Evolutionary conservation across 768 basidiomycete genomes (phyloP), one percentile per base, ranked within the genome.

Genomic region (Termitomyces sp.): DNA sequence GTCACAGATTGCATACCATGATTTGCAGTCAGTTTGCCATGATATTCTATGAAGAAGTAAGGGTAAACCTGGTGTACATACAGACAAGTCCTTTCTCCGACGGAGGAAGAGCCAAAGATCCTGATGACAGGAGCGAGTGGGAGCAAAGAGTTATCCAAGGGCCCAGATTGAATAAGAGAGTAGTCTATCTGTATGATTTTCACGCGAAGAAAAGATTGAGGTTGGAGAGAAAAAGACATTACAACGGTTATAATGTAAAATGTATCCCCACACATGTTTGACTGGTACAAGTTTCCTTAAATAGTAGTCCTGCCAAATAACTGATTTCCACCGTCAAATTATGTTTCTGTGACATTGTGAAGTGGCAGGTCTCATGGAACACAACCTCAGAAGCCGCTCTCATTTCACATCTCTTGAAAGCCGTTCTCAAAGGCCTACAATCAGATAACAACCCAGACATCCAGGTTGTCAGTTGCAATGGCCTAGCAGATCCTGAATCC

Each of bases 31-130:
- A 95, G 70, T 32, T 79, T 79, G 1, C 84, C 89, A 22, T 70
- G 64, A 73, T 96, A 99, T 63, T 93, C 88, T 47, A 96, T 80
- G 69, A 83, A 96, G 70, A 95, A 86, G 72, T 99, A 99, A 0
- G 96, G 95, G 72, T 89, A 96, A 32, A 90, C 89, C 75, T 94
- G 92, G 69, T 97, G 95, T 42, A 98, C 76, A 75, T 97, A 88
- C 14, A 95, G 80, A 67, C 94, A 95, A 20, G 92, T 82, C 66
- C 85, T 88, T 69, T 84, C 76, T 14, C 92, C 90, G 2, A 72
- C 68, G 5, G 91, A 89, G 1, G 93, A 91, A 13, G 85, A 74
- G 14, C 96, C 97, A 69, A 85, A 98, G 50, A 99, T 87, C 53
- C 94, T 79, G 57, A 98, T 76, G 4, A 94, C 80, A 14, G 96